These are phyloP conservation scores for Babesia sp. DNA, from an alignment of 169 alveolate genomes.

Conservation along the genomic window DNA sequence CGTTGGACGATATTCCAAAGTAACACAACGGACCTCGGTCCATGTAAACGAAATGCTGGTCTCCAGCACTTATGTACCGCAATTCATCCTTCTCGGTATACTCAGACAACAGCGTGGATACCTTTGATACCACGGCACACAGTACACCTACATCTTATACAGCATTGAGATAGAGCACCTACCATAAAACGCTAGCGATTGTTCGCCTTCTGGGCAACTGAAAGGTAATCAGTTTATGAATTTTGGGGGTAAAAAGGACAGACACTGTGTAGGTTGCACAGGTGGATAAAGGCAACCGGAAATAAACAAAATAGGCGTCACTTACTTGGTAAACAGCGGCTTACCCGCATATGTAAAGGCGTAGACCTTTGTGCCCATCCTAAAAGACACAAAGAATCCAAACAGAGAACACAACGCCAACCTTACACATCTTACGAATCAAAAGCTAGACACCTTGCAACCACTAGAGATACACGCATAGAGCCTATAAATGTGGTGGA, in stretches of 20 bases:
- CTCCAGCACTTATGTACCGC: conserved; percentile 62
- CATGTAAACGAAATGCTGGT: conserved; percentile 48
- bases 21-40: conserved; percentile 69
- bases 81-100: conserved; percentile 58
- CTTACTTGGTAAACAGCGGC: conserved; percentile 64
- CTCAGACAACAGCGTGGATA: conserved; percentile 54
- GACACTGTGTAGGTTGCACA: not conserved
- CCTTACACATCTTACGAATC: not conserved
- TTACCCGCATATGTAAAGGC: conserved; percentile 70
- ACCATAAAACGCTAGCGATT: conserved; percentile 65
- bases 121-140: conserved; percentile 67
- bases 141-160: conserved; percentile 32
- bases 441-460: not conserved
- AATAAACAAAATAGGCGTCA: not conserved
- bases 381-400: not conserved
- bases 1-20: conserved; percentile 57
- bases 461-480: not conserved
- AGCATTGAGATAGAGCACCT: not conserved
- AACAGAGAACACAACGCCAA: not conserved
- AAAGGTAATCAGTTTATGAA: not conserved
- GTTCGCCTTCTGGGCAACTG: conserved; percentile 62
- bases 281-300: not conserved
- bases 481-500: not conserved
- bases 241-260: not conserved
- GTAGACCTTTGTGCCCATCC: conserved; percentile 46